Evolutionary conservation across 805 yeast genomes (phyloP).

Genomic region (Isabelozyma gotoi): DNA sequence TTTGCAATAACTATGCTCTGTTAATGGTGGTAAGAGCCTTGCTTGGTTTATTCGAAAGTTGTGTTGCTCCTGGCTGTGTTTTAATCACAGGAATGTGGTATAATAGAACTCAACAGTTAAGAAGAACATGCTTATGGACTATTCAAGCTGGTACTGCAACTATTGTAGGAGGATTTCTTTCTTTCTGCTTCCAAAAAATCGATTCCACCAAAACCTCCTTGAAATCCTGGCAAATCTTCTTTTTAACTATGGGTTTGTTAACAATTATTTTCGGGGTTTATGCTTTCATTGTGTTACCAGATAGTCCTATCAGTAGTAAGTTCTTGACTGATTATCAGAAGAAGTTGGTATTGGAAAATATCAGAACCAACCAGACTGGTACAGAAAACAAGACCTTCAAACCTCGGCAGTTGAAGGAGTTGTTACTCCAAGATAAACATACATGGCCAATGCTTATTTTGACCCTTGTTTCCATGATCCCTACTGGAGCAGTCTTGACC

Average conservation of each 20-base stretch:
- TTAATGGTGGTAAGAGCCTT: conserved; percentile 55
- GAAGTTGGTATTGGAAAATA: conserved; percentile 39
- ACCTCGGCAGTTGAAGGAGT: conserved; percentile 44
- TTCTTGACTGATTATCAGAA: conserved; percentile 45
- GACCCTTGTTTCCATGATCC: conserved; percentile 47
- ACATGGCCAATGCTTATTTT: conserved; percentile 50
- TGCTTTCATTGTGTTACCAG: conserved; percentile 47
- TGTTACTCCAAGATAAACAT: conserved; percentile 44
- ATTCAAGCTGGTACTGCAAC: conserved; percentile 59
- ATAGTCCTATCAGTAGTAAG: conserved; percentile 39
- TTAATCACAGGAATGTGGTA: conserved; percentile 65
- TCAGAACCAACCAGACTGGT: conserved; percentile 52
- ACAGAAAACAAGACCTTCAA: conserved; percentile 49
- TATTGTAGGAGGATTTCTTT: conserved; percentile 44
- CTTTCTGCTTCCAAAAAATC: conserved; percentile 56
- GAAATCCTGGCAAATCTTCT: conserved; percentile 62
- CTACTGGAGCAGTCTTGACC: conserved; percentile 53
- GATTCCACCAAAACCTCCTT: conserved; percentile 24
- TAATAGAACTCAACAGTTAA: conserved; percentile 50
- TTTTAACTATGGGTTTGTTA: conserved; percentile 53
- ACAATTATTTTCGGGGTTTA: conserved; percentile 51
- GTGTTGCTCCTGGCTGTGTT: conserved; percentile 56
- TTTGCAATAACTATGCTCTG: conserved; percentile 51
- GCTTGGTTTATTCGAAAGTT: conserved; percentile 54
- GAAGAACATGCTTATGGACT: conserved; percentile 56